phyloP scores from a whole-genome alignment of 2,329 filamentous ascomycete species.

The Orbilia oligospora region DNA sequence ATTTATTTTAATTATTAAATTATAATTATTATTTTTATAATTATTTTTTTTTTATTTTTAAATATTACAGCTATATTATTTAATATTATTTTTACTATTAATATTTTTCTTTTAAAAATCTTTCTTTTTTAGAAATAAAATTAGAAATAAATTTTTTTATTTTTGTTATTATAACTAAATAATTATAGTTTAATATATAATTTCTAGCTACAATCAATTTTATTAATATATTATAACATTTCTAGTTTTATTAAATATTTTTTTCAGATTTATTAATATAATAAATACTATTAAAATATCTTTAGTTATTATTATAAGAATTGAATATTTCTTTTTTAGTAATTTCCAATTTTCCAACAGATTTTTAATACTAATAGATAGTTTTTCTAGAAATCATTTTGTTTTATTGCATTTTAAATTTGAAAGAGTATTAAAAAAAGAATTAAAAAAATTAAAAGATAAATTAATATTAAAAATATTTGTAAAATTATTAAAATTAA shows the following conservation, averaged over 20 bases:
- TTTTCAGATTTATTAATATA: background rate
- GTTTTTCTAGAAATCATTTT: background rate
- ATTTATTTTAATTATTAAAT: background rate
- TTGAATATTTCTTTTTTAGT: background rate
- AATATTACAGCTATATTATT: background rate
- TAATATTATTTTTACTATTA: background rate
- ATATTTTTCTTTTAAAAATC: background rate
- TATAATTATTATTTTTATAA: background rate
- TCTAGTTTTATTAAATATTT: background rate
- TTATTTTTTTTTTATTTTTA: background rate
- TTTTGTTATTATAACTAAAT: background rate
- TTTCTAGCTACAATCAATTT: background rate
- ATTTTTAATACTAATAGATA: background rate
- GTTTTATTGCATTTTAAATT: background rate
- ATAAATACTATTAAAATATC: background rate
- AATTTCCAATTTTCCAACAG: background rate
- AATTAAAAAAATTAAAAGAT: background rate
- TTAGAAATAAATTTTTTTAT: background rate
- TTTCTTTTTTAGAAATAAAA: background rate
- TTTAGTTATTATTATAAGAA: background rate
- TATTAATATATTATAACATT: background rate
- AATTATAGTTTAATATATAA: background rate
- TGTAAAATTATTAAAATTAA: background rate
- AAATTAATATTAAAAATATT: background rate
- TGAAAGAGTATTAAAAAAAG: background rate